phyloP scores from a whole-genome alignment of 805 yeast species.

The Cyberlindnera maritima region DNA sequence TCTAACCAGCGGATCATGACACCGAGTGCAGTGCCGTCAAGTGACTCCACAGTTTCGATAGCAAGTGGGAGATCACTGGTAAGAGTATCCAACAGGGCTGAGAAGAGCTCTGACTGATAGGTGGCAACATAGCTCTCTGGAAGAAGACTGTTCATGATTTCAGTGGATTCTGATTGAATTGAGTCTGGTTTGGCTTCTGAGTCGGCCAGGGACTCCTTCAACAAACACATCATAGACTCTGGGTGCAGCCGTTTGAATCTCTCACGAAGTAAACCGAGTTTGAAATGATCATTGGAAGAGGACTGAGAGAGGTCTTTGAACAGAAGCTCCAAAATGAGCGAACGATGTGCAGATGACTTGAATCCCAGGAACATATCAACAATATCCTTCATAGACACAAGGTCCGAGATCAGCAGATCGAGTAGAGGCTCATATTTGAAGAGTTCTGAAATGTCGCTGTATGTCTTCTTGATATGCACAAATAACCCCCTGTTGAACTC shows the following conservation, averaged over 20 bases:
- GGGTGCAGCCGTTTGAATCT: constrained; percentile 20
- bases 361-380: constrained; percentile 31
- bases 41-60: constrained; percentile 4
- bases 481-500: constrained; percentile 28
- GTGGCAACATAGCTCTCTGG: constrained; percentile 13
- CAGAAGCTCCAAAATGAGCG: constrained; percentile 22
- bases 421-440: constrained; percentile 35
- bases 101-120: constrained; percentile 21
- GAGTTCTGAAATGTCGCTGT: constrained; percentile 30
- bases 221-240: constrained; percentile 18
- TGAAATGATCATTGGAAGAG: constrained; percentile 19
- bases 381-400: constrained; percentile 33
- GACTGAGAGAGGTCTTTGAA: constrained; percentile 21
- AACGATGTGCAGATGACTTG: constrained; percentile 19
- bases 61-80: constrained; percentile 13
- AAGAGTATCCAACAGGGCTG: constrained; percentile 17
- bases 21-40: not conserved
- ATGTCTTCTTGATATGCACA: constrained; percentile 29
- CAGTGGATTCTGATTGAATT: constrained; percentile 26
- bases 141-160: constrained; percentile 21
- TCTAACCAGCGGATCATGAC: not conserved
- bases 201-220: constrained; percentile 16
- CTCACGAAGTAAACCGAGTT: constrained; percentile 21
- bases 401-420: constrained; percentile 36
- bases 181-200: constrained; percentile 14